phyloP scores from a whole-genome alignment of 2,329 filamentous ascomycete genomes.

The Hawksworthiomyces lignivorus region DNA sequence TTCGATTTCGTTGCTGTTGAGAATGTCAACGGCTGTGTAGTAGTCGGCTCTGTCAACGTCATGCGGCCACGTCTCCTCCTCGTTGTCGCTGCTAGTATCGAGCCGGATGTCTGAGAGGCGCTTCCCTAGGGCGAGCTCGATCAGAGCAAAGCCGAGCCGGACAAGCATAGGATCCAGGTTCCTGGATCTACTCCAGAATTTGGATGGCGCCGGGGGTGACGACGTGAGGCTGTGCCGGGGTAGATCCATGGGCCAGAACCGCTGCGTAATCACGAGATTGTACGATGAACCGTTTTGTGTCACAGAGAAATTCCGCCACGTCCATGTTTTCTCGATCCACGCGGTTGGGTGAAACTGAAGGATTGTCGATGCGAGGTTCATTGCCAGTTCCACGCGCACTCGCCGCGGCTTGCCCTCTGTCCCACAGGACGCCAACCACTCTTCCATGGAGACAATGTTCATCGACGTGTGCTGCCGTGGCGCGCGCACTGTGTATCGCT shows the following conservation, averaged over 20 bases:
- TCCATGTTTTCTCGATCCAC: constrained; percentile 16
- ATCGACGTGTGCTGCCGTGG: constrained; percentile 6
- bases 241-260: constrained; percentile 12
- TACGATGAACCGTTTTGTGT: constrained; percentile 7
- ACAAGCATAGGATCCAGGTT: constrained; percentile 15
- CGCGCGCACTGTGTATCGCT: constrained; percentile 11
- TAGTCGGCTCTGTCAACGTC: constrained; percentile 14
- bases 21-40: constrained; percentile 12
- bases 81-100: neutral
- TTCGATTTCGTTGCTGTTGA: constrained; percentile 14
- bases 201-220: constrained; percentile 5
- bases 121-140: constrained; percentile 13
- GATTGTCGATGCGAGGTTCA: constrained; percentile 14
- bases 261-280: constrained; percentile 13
- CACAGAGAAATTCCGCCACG: constrained; percentile 14
- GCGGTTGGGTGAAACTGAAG: constrained; percentile 14
- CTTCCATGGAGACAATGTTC: constrained; percentile 14
- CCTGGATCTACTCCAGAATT: constrained; percentile 12
- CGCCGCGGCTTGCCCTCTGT: constrained; percentile 10
- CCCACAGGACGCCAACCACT: constrained; percentile 11
- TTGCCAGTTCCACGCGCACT: constrained; percentile 12
- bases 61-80: neutral
- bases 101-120: constrained; percentile 10
- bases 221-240: constrained; percentile 2
- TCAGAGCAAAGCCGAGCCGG: constrained; percentile 14